Evolutionary conservation across 129 eudicot genomes (phyloP).

Genomic region (Ambrosia artemisiifolia): DNA sequence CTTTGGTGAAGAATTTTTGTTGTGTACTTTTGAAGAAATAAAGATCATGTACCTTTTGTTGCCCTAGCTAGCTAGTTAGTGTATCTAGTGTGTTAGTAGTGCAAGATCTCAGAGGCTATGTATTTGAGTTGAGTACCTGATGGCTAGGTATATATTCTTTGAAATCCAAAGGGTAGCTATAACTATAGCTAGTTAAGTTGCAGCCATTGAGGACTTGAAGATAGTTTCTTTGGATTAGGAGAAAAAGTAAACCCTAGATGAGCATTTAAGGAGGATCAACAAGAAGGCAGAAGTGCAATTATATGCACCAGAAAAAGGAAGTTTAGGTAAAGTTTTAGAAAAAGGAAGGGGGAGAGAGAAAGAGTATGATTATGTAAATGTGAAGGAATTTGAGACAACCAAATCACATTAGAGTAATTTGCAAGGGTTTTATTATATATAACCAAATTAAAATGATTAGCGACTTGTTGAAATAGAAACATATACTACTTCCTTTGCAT

Average conservation of each 20-base stretch:
- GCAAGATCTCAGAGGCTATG: conserved; percentile 15
- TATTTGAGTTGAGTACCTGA: not conserved
- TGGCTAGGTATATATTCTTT: not conserved
- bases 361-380: conserved; percentile 9
- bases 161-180: not conserved
- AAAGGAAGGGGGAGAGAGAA: conserved; percentile 27
- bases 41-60: conserved; percentile 24
- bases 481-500: not conserved
- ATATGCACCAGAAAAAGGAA: conserved; percentile 22
- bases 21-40: not conserved
- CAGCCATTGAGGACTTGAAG: conserved; percentile 12
- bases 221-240: conserved; percentile 4
- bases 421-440: not conserved
- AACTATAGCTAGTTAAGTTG: conserved; percentile 5
- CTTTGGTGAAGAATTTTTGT: no score
- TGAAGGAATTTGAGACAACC: conserved; percentile 18
- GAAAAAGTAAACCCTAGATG: conserved; percentile 38
- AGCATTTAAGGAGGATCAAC: conserved; percentile 24
- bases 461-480: not conserved
- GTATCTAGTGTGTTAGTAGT: conserved; percentile 9
- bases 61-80: conserved; percentile 18
- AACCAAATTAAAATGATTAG: not conserved
- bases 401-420: conserved; percentile 21
- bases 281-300: conserved; percentile 25
- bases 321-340: conserved; percentile 25